These are phyloP conservation scores for Alectoria sarmentosa DNA, from an alignment of 495 filamentous ascomycete genomes.

Conservation along the genomic window DNA sequence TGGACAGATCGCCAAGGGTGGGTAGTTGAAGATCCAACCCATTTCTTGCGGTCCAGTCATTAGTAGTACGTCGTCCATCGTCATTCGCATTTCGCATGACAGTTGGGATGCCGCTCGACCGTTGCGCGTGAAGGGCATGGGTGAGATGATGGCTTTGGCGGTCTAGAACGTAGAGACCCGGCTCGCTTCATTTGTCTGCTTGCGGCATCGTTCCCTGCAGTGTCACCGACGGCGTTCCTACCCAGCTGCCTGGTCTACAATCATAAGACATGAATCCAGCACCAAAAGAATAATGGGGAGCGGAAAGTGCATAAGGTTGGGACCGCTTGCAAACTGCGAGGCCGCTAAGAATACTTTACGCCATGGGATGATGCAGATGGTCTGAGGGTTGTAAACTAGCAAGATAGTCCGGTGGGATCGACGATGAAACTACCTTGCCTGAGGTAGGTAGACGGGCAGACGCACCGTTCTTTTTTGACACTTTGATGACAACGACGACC, in stretches of 20 bases:
- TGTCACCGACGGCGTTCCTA: conserved; percentile 5
- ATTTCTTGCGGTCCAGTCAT: not conserved
- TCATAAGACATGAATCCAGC: not conserved
- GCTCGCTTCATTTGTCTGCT: conserved; percentile 10
- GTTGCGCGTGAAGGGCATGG: not conserved
- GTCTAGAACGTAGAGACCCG: not conserved
- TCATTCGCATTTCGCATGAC: not conserved
- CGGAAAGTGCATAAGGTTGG: conserved; percentile 7
- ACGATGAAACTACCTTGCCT: too few species aligned
- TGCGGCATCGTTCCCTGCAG: conserved; percentile 6
- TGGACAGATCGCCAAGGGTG: not conserved
- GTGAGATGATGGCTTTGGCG: not conserved
- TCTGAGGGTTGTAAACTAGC: not conserved
- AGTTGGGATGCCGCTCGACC: not conserved
- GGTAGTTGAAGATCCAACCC: not conserved
- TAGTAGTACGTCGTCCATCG: not conserved
- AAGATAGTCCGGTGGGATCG: not conserved
- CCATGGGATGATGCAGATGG: not conserved
- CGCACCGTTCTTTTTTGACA: not conserved
- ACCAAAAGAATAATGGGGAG: not conserved
- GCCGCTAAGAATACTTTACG: too few species aligned
- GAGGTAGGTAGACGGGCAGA: too few species aligned
- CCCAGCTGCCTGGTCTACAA: not conserved
- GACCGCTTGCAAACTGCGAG: not conserved
- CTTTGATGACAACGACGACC: too few species aligned